phyloP scores from a whole-genome alignment of 176 grass and related monocot species.

The Juncus effusus region DNA sequence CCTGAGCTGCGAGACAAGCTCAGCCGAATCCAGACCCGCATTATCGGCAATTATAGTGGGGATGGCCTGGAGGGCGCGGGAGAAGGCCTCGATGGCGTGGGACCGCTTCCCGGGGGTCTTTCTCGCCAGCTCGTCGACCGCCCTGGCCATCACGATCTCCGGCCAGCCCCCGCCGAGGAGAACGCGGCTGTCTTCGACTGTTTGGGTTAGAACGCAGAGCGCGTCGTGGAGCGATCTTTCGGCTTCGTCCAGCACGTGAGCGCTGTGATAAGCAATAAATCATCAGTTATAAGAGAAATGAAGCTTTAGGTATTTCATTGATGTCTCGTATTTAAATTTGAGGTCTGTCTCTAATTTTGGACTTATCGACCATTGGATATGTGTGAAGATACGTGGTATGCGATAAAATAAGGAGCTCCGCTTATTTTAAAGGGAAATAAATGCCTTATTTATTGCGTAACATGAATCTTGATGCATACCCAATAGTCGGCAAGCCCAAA shows the following conservation, averaged over 20 bases:
- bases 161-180: conserved; percentile 92
- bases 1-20: conserved; percentile 91
- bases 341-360: no score
- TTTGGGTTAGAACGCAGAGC: conserved; percentile 81
- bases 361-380: no score
- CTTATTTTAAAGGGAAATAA: no score
- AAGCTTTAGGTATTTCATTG: no score
- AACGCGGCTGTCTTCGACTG: conserved; percentile 80
- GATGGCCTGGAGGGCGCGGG: conserved; percentile 74
- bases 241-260: conserved; percentile 85
- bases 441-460: no score
- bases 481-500: no score
- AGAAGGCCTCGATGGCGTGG: conserved; percentile 84
- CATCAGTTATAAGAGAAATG: no score
- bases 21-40: conserved; percentile 80
- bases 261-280: conserved; percentile 35
- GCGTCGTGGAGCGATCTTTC: conserved; percentile 97
- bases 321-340: no score
- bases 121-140: conserved; percentile 74
- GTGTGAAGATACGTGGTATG: no score
- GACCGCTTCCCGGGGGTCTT: conserved; percentile 92
- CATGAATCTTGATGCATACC: no score
- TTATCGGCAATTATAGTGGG: conserved; percentile 85
- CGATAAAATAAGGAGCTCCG: no score
- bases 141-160: conserved; percentile 92